Base-by-base conservation (phyloP, 2,329 filamentous ascomycete genomes). In the Hortaea werneckii region DNA sequence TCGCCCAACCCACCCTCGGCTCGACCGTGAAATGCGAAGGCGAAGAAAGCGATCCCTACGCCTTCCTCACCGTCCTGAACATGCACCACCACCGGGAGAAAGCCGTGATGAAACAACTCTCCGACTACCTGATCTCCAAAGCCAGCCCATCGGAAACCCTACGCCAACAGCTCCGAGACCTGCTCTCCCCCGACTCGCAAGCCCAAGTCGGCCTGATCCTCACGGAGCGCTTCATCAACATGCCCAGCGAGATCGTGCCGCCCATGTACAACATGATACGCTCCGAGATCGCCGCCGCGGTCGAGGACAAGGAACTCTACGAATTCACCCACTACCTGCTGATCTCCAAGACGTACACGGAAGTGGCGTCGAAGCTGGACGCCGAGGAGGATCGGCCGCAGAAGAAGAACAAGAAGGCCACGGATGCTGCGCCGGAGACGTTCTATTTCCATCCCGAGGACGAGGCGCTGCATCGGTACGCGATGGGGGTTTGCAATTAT, bases 381-480 rank as follows among this genome's bases (percentile, higher is more conserved):
- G 73, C 77, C 44, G 80, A 84, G 59, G 80, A 84, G 59, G 76
- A 78, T 38, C 69, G 71, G 5, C 69, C 71, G 34, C 75, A 80
- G 52, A 43, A 73, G 56, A 89, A 85, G 68, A 80, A n/a, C n/a
- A n/a, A 73, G 46, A 76, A 76, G 63, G 76, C 67, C 50, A 61
- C 55, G 0, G 59, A 50, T 2, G 61, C 59, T 49, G 72, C 75
- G 3, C 54, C 72, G 6, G 77, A 84, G 57, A 73, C 78, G 30
- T 94, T 88, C 67, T 94, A 89, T 67, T 98, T 96, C 73, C 92
- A 98, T 64, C 84, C 88, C 0, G 92, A 98, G 68, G 92, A 98
- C 61, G 92, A 96, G 71, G 78, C 90, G 43, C 69, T 95, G 58
- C 80, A 92, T 54, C 80, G 80, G 60, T 77, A 90, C 67, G 85